phyloP scores from a whole-genome alignment of 805 yeast genomes.

The Schwanniomyces occidentalis region DNA sequence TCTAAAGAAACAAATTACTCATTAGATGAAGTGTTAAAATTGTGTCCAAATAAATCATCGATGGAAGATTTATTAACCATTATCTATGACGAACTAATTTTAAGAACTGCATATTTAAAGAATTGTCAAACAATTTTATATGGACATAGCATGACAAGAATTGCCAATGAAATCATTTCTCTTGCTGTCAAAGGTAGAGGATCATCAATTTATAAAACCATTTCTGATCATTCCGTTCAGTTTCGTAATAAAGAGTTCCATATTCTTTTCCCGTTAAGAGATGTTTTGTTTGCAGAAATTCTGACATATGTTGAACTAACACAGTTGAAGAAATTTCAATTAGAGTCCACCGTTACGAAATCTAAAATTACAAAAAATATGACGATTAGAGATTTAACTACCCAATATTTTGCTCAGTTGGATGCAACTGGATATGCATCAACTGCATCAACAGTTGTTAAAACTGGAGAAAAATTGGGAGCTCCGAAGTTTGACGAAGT shows the following conservation, averaged over 20 bases:
- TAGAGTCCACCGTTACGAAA: conserved; percentile 16
- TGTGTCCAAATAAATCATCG: conserved; percentile 57
- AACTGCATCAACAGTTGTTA: conserved; percentile 87
- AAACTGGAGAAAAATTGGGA: conserved; percentile 77
- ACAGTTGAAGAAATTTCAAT: conserved; percentile 34
- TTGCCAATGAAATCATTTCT: conserved; percentile 79
- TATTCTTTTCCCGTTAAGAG: conserved; percentile 71
- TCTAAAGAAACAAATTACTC: conserved; percentile 10
- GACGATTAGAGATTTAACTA: conserved; percentile 78
- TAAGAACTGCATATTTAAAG: conserved; percentile 44
- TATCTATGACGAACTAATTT: conserved; percentile 48
- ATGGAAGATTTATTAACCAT: conserved; percentile 59
- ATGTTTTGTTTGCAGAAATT: conserved; percentile 69
- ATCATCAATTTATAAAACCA: conserved; percentile 51
- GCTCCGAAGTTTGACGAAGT: conserved; percentile 37
- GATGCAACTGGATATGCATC: conserved; percentile 79
- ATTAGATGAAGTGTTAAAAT: conserved; percentile 34
- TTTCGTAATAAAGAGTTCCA: conserved; percentile 35
- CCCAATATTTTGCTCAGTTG: conserved; percentile 67
- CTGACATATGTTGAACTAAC: conserved; percentile 50
- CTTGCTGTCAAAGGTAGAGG: conserved; percentile 89
- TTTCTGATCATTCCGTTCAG: conserved; percentile 44
- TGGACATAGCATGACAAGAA: conserved; percentile 78
- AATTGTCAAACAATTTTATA: conserved; percentile 59
- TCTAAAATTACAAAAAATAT: conserved; percentile 61